Evolutionary conservation across 768 basidiomycete species (phyloP).

Genomic region (Hygrophoropsis aurantiaca): DNA sequence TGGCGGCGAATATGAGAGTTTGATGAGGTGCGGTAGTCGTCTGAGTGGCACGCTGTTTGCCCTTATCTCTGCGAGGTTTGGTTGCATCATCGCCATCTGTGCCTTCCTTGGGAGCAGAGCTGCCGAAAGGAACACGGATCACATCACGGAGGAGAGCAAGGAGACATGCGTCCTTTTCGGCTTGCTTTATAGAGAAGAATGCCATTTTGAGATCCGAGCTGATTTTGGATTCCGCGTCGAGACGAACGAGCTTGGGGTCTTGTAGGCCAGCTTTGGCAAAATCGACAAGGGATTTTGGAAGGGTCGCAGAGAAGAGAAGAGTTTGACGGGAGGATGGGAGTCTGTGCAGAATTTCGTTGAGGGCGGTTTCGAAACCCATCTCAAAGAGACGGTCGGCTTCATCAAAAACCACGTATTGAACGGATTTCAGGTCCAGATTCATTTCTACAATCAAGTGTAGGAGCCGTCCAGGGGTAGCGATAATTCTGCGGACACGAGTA

Average conservation of each 20-base stretch:
- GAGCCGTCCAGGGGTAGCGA: conserved; percentile 96
- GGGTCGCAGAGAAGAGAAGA: conserved; percentile 92
- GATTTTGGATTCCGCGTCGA: conserved; percentile 96
- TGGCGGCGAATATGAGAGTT: conserved; percentile 92
- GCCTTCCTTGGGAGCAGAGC: conserved; percentile 28
- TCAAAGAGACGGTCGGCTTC: conserved; percentile 99
- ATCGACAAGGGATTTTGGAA: conserved; percentile 93
- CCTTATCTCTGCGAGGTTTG: conserved; percentile 47
- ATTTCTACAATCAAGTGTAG: conserved; percentile 97
- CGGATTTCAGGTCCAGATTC: conserved; percentile 84
- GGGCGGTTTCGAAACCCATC: conserved; percentile 92
- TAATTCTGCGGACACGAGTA: conserved; percentile 59
- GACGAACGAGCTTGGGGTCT: conserved; percentile 92
- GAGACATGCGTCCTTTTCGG: conserved; percentile 92
- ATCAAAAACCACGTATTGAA: conserved; percentile 93
- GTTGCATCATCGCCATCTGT: conserved; percentile 19
- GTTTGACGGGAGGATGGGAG: conserved; percentile 88
- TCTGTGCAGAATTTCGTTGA: conserved; percentile 89
- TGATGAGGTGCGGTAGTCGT: conserved; percentile 71
- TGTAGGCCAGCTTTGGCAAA: conserved; percentile 97
- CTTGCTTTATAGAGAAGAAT: conserved; percentile 89
- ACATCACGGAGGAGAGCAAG: conserved; percentile 83
- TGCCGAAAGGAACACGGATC: conserved; percentile 73
- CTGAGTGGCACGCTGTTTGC: conserved; percentile 48
- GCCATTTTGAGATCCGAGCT: conserved; percentile 91